A percentile compares a stretch with the other conserved stretches of the same genome.
These are phyloP conservation scores for Wickerhamiella spandovensis DNA, from an alignment of 805 yeast species.

Conservation along the genomic window DNA sequence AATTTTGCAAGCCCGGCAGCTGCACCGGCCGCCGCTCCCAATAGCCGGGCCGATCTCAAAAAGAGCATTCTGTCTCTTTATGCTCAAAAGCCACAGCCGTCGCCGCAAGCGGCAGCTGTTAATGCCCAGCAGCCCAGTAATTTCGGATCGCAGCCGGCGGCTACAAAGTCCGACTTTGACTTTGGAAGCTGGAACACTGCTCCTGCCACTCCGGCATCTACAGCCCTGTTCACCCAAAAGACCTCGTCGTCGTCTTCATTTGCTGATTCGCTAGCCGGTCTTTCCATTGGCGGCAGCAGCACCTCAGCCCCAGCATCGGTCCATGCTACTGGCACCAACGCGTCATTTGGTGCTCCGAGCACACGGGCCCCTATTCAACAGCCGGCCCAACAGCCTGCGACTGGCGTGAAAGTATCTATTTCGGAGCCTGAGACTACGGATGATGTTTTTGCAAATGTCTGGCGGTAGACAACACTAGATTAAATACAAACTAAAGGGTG, in stretches of 20 bases:
- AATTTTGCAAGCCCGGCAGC: slow-evolving; percentile 7
- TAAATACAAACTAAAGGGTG: slow-evolving; percentile 3
- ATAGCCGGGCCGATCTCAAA: slow-evolving; percentile 68
- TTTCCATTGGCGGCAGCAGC: not conserved
- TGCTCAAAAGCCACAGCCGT: slow-evolving; percentile 43
- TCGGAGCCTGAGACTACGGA: slow-evolving; percentile 12
- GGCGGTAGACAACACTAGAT: slow-evolving; percentile 19
- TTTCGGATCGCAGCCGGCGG: not conserved
- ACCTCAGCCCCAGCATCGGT: not conserved
- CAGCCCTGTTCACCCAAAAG: slow-evolving; percentile 4
- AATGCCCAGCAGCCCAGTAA: slow-evolving; percentile 5
- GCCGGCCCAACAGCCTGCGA: slow-evolving; percentile 1
- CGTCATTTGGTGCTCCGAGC: not conserved
- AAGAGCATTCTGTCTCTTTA: slow-evolving; percentile 84
- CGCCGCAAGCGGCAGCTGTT: slow-evolving; percentile 10
- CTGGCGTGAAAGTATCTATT: too few relatives aligned
- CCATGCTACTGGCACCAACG: not conserved
- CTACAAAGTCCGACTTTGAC: not conserved
- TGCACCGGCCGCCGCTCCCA: slow-evolving; percentile 14
- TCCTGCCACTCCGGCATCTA: slow-evolving; percentile 12
- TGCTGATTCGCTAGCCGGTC: not conserved
- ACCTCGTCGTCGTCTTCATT: not conserved
- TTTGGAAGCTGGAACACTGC: slow-evolving; percentile 1
- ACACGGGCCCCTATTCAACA: not conserved
- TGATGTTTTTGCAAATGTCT: slow-evolving; percentile 27